These are phyloP conservation scores for Dipodascus geniculatus DNA, from an alignment of 805 yeast genomes.

Conservation along the genomic window DNA sequence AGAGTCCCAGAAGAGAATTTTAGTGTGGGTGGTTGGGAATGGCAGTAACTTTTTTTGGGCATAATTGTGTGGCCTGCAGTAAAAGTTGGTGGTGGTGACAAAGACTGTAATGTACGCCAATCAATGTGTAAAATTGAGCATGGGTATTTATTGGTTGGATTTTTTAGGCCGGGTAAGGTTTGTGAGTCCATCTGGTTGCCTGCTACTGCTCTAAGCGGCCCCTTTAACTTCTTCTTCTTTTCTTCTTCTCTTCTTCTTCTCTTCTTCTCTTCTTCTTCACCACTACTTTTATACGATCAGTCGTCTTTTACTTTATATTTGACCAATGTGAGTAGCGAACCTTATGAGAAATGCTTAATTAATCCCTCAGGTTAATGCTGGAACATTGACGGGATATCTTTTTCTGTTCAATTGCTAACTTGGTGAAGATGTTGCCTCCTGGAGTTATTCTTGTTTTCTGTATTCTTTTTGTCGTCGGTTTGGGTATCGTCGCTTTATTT, in stretches of 20 bases:
- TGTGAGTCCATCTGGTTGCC: too few species aligned
- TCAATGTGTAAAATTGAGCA: neutral
- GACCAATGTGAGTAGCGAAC: neutral
- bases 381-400: too few species aligned
- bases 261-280: neutral
- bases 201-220: neutral
- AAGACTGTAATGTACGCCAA: neutral
- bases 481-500: constrained; percentile 27
- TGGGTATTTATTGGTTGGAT: neutral
- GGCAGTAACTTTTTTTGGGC: too few species aligned
- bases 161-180: neutral
- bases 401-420: too few species aligned
- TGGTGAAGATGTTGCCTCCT: constrained; percentile 45
- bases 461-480: constrained; percentile 26
- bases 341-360: neutral
- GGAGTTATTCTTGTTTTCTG: constrained; percentile 63
- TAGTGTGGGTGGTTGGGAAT: too few species aligned
- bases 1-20: too few species aligned
- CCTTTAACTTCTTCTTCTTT: too few species aligned
- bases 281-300: neutral
- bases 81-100: too few species aligned
- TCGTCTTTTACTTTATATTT: neutral
- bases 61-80: too few species aligned
- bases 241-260: neutral
- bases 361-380: neutral